A percentile compares a stretch with the other conserved stretches of the same genome.
Conservation (phyloP, 1,284 basidiomycete species). For the Paramarasmius palmivorus region DNA sequence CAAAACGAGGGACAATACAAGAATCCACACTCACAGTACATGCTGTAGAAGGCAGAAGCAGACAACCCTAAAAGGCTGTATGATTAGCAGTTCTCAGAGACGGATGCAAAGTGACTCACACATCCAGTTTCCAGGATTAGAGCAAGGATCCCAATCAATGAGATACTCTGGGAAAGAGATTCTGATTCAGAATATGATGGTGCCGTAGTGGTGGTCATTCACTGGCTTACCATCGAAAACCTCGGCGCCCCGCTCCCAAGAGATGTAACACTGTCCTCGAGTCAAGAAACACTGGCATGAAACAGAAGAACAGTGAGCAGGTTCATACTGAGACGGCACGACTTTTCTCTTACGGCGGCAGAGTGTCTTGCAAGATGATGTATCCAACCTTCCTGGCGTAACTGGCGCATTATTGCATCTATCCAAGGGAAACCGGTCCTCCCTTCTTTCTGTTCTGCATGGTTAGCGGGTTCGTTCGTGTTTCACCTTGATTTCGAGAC, state of each 20-base stretch:
- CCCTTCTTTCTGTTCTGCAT: constrained; percentile 29
- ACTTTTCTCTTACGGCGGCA: constrained; percentile 37
- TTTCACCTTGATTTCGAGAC: neutral
- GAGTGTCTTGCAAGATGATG: constrained; percentile 50
- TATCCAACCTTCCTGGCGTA: constrained; percentile 44
- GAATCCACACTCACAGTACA: constrained; percentile 26
- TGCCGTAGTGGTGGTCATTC: neutral
- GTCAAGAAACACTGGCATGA: constrained; percentile 45
- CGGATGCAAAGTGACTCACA: constrained; percentile 17
- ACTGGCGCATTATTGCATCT: constrained; percentile 48
- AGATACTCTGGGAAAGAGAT: constrained; percentile 18
- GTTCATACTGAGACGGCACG: constrained; percentile 1
- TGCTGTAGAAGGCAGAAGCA: constrained; percentile 28
- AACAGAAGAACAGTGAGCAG: neutral
- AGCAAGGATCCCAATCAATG: constrained; percentile 23
- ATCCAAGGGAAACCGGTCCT: constrained; percentile 50
- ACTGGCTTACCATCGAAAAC: constrained; percentile 40
- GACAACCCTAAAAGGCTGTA: constrained; percentile 20
- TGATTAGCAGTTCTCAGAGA: constrained; percentile 9
- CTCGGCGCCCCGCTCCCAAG: constrained; percentile 54
- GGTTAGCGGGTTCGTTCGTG: neutral
- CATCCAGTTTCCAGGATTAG: constrained; percentile 29
- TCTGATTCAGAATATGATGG: constrained; percentile 8
- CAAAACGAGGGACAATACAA: neutral
- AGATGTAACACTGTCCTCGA: constrained; percentile 53